Evolutionary conservation across 73 alveolate genomes (phyloP).

Genomic region (Symbiodinium natans): DNA sequence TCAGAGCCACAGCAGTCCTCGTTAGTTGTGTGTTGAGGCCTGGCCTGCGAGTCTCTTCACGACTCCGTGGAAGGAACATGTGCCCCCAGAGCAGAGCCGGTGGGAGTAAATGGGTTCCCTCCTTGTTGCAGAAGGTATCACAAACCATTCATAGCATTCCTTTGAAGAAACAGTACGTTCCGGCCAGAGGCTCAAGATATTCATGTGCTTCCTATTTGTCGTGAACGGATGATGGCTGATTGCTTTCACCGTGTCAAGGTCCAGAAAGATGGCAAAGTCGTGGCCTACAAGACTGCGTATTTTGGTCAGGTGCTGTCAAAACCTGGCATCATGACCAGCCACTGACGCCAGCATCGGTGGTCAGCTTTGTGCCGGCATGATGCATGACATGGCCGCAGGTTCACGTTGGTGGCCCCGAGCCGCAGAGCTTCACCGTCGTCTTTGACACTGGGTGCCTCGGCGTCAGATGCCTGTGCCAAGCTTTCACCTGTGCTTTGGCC

Average conservation of each 20-base stretch:
- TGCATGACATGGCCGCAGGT: no score
- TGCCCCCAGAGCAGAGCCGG: background rate
- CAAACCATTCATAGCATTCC: slow-evolving; percentile 84
- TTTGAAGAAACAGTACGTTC: slow-evolving; percentile 73
- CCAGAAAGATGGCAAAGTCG: slow-evolving; percentile 68
- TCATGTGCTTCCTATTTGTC: no score
- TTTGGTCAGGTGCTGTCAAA: slow-evolving; percentile 32
- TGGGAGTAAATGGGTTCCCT: background rate
- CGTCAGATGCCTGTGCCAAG: background rate
- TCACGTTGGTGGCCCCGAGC: slow-evolving; percentile 65
- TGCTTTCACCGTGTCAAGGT: background rate
- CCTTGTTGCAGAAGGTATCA: background rate
- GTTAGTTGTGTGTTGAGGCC: background rate
- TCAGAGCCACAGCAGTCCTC: background rate
- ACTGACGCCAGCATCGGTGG: no score
- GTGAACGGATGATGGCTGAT: no score
- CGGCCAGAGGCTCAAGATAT: background rate
- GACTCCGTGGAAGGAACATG: background rate
- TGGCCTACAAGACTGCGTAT: slow-evolving; percentile 86
- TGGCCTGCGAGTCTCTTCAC: background rate
- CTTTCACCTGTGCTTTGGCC: no score
- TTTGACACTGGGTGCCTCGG: slow-evolving; percentile 68
- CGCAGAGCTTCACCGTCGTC: slow-evolving; percentile 72
- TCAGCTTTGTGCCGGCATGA: no score
- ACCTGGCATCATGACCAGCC: background rate